Base-by-base conservation (phyloP, 306 rosid species). In the Vicia villosa region DNA sequence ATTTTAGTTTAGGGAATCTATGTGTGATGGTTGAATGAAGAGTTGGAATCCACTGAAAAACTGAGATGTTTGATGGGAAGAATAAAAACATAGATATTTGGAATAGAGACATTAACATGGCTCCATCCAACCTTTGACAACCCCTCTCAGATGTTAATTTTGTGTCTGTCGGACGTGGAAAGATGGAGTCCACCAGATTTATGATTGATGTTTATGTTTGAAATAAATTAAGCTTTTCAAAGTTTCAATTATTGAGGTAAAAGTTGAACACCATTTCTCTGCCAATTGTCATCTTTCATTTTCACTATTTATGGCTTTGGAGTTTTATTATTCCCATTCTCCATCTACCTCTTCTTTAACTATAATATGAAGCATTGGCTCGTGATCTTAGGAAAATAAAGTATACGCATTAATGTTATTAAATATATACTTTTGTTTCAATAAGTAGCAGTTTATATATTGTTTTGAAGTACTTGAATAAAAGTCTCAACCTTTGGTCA, bases 21-120 rank as follows among this genome's bases (percentile, higher is more conserved):
- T 63, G 62, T 58, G 0, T 15, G 28, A 21, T 84, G 89, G 93
- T 88, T 94, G 98, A 84, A 88, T 45, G 92, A 88, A 84, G 97
- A 88, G 98, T 86, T 94, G 97, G 97, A 90, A 87, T 88, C 98
- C 98, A 90, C 98, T 88, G 37, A 68, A 81, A 82, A 90, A 76
- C 16, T 86, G 49, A 66, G 81, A 66, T 65, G 72, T 79, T 82
- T 86, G 84, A 83, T 79, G 84, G 69, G 88, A 76, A 78, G 83
- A 77, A 80, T 68, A 65, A 73, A 59, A 58, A 67, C 62, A 82
- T 63, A 79, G 78, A 82, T 41, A 83, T 76, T 75, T 85, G 82
- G 81, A 83, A 74, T 75, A 34, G 62, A 70, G 82, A 83, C 91
- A 86, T 75, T 11, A 83, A 79, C 77, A 79, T 78, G 82, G 75